Evolutionary conservation across 257 asterid species (phyloP).

Genomic region (Solanum tarapatanum): DNA sequence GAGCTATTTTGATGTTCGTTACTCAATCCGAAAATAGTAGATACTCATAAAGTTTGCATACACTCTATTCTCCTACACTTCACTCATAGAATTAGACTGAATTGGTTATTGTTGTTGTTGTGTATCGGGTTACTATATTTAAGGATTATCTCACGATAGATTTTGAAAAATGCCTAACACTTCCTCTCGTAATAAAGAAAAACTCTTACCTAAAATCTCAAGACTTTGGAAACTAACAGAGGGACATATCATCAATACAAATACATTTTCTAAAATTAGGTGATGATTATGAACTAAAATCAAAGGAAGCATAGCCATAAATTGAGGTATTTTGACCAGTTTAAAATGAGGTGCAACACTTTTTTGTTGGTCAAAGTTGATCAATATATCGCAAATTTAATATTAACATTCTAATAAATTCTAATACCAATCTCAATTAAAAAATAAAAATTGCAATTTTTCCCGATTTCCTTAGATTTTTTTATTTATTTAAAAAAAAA

Average conservation of each 20-base stretch:
- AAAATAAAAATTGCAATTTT: neutral
- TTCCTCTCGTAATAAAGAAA: too few relatives aligned
- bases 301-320: neutral
- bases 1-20: too few relatives aligned
- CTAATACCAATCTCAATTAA: neutral
- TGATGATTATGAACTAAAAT: neutral
- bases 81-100: neutral
- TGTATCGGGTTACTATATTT: too few relatives aligned
- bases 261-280: neutral
- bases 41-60: neutral
- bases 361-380: neutral
- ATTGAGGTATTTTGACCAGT: neutral
- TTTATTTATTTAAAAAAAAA: too few relatives aligned
- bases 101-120: too few relatives aligned
- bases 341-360: neutral
- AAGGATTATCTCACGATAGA: too few relatives aligned
- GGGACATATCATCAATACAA: neutral
- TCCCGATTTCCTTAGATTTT: neutral
- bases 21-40: neutral
- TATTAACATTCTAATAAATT: neutral
- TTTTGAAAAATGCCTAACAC: too few relatives aligned
- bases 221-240: neutral
- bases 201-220: neutral
- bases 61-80: too few relatives aligned
- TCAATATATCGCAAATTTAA: neutral